Base-by-base conservation (phyloP, 768 basidiomycete species). In the Leccinum aurantiacum region DNA sequence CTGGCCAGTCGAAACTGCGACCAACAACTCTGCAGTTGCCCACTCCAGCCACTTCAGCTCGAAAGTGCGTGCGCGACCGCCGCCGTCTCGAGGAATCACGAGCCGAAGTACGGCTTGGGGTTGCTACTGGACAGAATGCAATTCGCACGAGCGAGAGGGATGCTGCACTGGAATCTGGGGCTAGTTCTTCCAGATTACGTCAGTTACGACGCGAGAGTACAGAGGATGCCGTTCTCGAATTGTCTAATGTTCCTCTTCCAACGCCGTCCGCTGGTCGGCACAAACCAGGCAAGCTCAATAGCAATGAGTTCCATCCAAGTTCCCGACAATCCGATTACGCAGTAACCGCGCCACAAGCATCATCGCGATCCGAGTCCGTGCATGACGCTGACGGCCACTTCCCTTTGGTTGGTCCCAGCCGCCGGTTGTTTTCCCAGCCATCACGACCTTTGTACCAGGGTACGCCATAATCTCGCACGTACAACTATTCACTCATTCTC, bases 1-100 rank as follows among this genome's bases (percentile, higher is more conserved):
- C 47, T 5, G 27, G 44, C 35, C 54, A 29, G 54, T 57, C 64
- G 13, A 63, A 57, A 27, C 33, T 31, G 17, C 62, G 59, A 29
- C 47, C 1, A 19, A 53, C 19, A 57, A 31, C 44, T 0, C 9
- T 57, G 31, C 69, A 72, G 33, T 37, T 72, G n/a, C 71, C 64
- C 13, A 72, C 71, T 24, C 71, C 71, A 15, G 61, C 54, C 8
- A 31, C 64, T 25, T 63, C 69, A 5, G 6, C 60, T 19, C 64
- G 71, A 53, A 73, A 61, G 52, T 62, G 60, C 25, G 41, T 11
- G 27, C 60, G 57, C 27, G 27, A 19, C 29, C 49, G 17, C 19
- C 24, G 57, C 19, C 24, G 57, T 47, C 29, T 22, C 15, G 25
- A 52, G 37, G 55, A 52, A 35, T 25, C 29, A 25, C 56, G 47